Percentiles rank a stretch among this genome's conserved stretches.
Conservation (phyloP, 768 basidiomycete species). For the Agrocybe praecox region DNA sequence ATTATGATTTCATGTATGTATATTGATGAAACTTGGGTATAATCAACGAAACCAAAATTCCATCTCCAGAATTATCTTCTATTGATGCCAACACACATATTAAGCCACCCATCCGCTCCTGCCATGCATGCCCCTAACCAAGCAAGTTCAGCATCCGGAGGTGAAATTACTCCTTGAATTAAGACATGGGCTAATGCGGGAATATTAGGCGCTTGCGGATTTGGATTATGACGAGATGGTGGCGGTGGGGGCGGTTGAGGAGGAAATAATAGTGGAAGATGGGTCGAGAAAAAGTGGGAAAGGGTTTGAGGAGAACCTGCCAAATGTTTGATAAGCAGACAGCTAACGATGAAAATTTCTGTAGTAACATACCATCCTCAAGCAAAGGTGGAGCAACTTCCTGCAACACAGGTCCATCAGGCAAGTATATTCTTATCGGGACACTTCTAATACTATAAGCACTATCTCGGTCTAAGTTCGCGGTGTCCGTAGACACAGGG, state of each 20-base stretch:
- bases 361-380: constrained; percentile 65
- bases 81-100: constrained; percentile 76
- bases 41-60: constrained; percentile 4
- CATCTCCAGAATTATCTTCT: constrained; percentile 20
- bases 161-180: constrained; percentile 83
- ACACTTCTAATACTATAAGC: constrained; percentile 88
- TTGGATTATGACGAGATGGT: constrained; percentile 41
- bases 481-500: constrained; percentile 65
- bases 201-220: constrained; percentile 33
- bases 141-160: constrained; percentile 86
- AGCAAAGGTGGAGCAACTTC: constrained; percentile 82
- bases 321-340: background rate
- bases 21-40: constrained; percentile 2
- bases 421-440: constrained; percentile 88
- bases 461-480: constrained; percentile 70
- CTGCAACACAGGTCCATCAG: constrained; percentile 88
- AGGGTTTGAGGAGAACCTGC: constrained; percentile 77
- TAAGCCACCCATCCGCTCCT: constrained; percentile 95
- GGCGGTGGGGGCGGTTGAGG: constrained; percentile 45
- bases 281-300: constrained; percentile 62
- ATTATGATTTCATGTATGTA: background rate
- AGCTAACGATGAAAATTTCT: background rate
- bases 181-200: constrained; percentile 73
- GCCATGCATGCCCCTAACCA: constrained; percentile 94
- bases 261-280: constrained; percentile 83